A percentile compares a stretch with the other conserved stretches of the same genome.
These are phyloP conservation scores for Trametes gibbosa DNA, from an alignment of 768 basidiomycete genomes.

Conservation along the genomic window DNA sequence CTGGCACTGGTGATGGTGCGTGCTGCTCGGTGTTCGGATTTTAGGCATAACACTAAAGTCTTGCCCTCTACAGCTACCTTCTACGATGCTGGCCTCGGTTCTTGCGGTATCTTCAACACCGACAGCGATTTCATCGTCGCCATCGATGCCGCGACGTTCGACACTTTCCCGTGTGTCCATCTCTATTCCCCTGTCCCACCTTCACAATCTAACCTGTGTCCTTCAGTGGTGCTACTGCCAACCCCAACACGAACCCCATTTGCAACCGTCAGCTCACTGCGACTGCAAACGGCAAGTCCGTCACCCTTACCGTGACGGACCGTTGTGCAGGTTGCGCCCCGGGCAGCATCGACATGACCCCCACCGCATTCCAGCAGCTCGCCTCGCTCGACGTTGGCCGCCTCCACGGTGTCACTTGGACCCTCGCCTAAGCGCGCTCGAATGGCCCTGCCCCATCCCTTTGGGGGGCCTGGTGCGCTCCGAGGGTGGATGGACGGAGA, in stretches of 20 bases:
- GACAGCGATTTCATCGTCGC: conserved; percentile 35
- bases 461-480: neutral
- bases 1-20: conserved; percentile 18
- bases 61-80: conserved; percentile 29
- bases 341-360: conserved; percentile 27
- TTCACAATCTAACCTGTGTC: neutral
- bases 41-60: neutral
- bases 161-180: conserved; percentile 15
- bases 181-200: neutral
- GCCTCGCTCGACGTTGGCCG: conserved; percentile 26
- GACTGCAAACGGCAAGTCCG: conserved; percentile 26
- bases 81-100: conserved; percentile 37
- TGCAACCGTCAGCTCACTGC: conserved; percentile 29
- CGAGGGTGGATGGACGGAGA: neutral
- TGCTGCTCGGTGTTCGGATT: neutral
- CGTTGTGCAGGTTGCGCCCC: conserved; percentile 30
- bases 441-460: neutral
- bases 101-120: conserved; percentile 38
- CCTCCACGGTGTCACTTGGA: conserved; percentile 28
- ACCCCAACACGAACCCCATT: conserved; percentile 33
- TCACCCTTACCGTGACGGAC: conserved; percentile 31
- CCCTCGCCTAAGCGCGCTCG: conserved; percentile 12
- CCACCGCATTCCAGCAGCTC: conserved; percentile 29
- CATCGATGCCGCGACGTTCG: conserved; percentile 33
- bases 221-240: conserved; percentile 1